Conservation (phyloP, 2,329 filamentous ascomycete genomes). For the Cordyceps cateniannulata region DNA sequence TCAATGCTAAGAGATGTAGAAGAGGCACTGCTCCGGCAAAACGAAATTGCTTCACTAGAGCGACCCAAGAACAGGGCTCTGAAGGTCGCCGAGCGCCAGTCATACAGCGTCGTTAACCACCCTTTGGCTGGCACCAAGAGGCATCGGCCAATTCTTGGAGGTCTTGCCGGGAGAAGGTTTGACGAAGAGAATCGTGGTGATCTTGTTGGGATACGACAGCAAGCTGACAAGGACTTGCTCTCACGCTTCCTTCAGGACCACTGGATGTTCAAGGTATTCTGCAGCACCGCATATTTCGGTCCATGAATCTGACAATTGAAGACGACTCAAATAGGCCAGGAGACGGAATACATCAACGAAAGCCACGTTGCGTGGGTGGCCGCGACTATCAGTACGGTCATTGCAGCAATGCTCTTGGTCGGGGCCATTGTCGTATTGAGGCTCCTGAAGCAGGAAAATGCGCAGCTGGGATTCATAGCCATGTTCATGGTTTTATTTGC, state of each 20-base stretch:
- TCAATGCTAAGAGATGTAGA: neutral
- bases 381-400: neutral
- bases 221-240: conserved; percentile 10
- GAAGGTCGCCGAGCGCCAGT: neutral
- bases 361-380: neutral
- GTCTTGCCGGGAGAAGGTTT: neutral
- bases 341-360: neutral
- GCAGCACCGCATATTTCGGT: neutral
- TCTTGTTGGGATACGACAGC: conserved; percentile 6
- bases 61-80: neutral
- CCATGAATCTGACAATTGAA: neutral
- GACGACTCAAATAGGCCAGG: neutral
- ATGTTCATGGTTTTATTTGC: conserved; percentile 16
- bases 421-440: neutral
- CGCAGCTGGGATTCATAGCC: conserved; percentile 14
- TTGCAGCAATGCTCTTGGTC: neutral
- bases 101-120: neutral
- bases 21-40: neutral
- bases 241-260: conserved; percentile 4
- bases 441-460: neutral
- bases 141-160: neutral
- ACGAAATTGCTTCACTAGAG: neutral
- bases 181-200: neutral
- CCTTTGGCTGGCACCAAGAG: neutral
- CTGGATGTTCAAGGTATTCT: conserved; percentile 13